Conservation (phyloP, 2,329 filamentous ascomycete species). For the Monosporascus sp. region DNA sequence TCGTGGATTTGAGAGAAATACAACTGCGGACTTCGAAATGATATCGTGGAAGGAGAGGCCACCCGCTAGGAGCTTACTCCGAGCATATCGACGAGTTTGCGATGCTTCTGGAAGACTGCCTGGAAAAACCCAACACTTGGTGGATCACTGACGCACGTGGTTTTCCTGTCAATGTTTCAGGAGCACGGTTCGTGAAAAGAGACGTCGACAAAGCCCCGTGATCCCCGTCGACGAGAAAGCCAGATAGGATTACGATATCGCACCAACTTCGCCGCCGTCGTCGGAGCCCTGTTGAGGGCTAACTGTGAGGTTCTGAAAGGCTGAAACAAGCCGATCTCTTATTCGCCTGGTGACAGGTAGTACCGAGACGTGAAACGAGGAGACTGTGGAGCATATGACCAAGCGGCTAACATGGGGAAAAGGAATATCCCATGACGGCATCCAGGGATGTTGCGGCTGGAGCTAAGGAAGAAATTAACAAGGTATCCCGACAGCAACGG, state of each 20-base stretch:
- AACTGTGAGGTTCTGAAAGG: not conserved
- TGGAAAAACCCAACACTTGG: not conserved
- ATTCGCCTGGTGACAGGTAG: not conserved
- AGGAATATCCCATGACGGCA: no score
- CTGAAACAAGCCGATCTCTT: conserved; percentile 1
- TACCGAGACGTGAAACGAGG: not conserved
- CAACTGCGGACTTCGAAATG: not conserved
- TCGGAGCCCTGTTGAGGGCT: not conserved
- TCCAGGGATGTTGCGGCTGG: no score
- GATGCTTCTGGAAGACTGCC: not conserved
- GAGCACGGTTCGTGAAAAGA: not conserved
- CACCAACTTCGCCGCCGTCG: no score
- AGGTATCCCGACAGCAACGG: no score
- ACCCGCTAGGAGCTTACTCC: not conserved
- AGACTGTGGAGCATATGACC: not conserved
- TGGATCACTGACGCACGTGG: not conserved
- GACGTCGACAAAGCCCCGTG: not conserved
- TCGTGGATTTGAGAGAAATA: not conserved
- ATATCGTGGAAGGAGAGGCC: not conserved
- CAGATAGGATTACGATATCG: no score
- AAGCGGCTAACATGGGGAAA: not conserved
- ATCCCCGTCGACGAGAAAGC: not conserved
- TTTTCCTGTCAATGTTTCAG: not conserved
- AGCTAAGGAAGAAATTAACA: no score
- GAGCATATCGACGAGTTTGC: not conserved